Evolutionary conservation across 495 filamentous ascomycete genomes (phyloP).

Genomic region (Elaphomyces granulatus): DNA sequence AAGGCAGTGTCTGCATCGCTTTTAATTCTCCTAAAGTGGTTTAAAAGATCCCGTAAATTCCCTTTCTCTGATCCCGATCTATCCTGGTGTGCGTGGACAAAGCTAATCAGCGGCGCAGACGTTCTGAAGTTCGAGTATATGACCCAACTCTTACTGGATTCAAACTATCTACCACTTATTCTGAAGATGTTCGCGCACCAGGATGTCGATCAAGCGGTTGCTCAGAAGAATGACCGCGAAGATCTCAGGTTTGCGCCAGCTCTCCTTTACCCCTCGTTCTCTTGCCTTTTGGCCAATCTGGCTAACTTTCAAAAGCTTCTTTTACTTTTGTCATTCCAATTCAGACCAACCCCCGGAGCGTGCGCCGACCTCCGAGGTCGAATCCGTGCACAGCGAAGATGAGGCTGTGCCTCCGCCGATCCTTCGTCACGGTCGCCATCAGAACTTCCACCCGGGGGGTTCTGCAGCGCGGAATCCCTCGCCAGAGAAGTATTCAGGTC

Average conservation of each 20-base stretch:
- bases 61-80: background rate
- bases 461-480: constrained; percentile 14
- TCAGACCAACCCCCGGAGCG: constrained; percentile 28
- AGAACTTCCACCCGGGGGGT: constrained; percentile 15
- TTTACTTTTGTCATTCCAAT: constrained; percentile 62
- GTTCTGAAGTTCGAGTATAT: constrained; percentile 93
- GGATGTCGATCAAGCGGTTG: constrained; percentile 79
- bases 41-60: constrained; percentile 78
- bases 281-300: no score
- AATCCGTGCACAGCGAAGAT: constrained; percentile 38
- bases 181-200: constrained; percentile 87
- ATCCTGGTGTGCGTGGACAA: background rate
- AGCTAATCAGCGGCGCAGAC: constrained; percentile 40
- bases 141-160: constrained; percentile 81
- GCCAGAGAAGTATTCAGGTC: constrained; percentile 15
- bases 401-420: constrained; percentile 79
- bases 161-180: constrained; percentile 83
- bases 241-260: constrained; percentile 56
- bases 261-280: background rate
- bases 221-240: constrained; percentile 66
- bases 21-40: constrained; percentile 83
- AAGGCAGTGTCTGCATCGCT: constrained; percentile 84
- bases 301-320: no score
- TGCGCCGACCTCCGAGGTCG: constrained; percentile 15
- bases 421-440: constrained; percentile 32